Base-by-base conservation (phyloP, 805 yeast species). In the Candida saitoana region DNA sequence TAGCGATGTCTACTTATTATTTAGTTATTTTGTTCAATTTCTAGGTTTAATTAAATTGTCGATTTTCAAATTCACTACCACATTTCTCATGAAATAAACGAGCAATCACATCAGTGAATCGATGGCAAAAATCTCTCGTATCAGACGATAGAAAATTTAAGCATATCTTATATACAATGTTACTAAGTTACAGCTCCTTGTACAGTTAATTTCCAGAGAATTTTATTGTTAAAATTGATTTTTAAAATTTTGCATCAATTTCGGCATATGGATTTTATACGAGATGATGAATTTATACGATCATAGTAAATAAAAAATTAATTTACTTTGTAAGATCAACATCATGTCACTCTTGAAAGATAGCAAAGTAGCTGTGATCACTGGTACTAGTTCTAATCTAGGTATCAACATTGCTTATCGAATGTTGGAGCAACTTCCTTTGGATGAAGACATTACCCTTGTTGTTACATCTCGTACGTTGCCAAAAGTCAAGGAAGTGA, bases 391-490 rank as follows among this genome's bases (percentile, higher is more conserved):
- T n/a, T 69, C 74, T 38, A 89, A 87, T 56, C 74, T 93, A 24
- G 99, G 99, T 4, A 67, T 86, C 47, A 86, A 87, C 52, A 84
- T 89, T 18, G 96, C 95, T 7, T 80, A 84, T 57, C 71, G 97
- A 39, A 67, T 93, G 20, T 70, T 93, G 5, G 82, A 80, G 42
- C 73, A 76, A 33, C 59, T 78, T 3, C 80, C 84, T 4, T 58
- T 67, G 1, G 70, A 71, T 15, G 67, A 68, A 6, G 70, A 84
- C 44, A 55, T 93, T 37, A 89, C 96, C 1, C 67, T 93, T 7
- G 80, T 93, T 8, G 89, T 91, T 8, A 90, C 98, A 0, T 86
- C 96, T 3, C 73, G 99, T 50, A 87, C 96, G 0, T 70, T 91
- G 36, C 89, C 95, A 5, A 79, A 88, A 43, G 97, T 82, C 3